A percentile compares a stretch with the other conserved stretches of the same genome.
Evolutionary conservation across 2,329 filamentous ascomycete species (phyloP).

Genomic region (Aspergillus clavatus): DNA sequence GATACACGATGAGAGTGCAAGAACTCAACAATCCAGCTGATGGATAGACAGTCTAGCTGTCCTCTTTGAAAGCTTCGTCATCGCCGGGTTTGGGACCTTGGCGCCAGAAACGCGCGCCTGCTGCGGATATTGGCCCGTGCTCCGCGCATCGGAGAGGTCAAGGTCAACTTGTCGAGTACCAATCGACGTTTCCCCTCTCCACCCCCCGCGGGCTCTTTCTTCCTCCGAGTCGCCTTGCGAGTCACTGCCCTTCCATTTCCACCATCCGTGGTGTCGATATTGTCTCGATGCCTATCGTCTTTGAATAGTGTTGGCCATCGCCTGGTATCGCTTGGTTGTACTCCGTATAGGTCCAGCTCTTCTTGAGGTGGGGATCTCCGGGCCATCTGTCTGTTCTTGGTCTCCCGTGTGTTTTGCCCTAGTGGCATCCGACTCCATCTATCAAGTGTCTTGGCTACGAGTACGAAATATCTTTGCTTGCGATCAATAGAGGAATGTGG

Average conservation of each 20-base stretch:
- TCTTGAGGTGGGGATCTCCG: conserved; percentile 5
- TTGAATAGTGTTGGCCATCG: conserved; percentile 8
- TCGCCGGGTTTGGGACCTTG: conserved; percentile 9
- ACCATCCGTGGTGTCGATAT: conserved; percentile 16
- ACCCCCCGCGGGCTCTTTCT: conserved; percentile 17
- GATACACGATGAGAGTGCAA: background rate
- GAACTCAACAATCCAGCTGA: background rate
- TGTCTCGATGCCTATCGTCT: conserved; percentile 7
- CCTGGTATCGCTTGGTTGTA: conserved; percentile 8
- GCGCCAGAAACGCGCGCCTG: conserved; percentile 20
- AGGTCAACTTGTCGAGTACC: conserved; percentile 2
- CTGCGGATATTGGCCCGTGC: conserved; percentile 11
- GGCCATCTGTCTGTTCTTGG: background rate
- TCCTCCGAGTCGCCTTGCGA: conserved; percentile 12
- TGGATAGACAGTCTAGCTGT: conserved; percentile 9
- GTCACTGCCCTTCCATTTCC: conserved; percentile 8
- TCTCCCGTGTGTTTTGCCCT: conserved; percentile 1
- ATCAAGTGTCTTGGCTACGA: no score
- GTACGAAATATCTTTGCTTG: conserved; percentile 11
- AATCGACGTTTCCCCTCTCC: conserved; percentile 14
- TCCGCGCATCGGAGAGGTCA: conserved; percentile 4
- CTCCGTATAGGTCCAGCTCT: conserved; percentile 6
- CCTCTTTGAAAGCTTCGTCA: conserved; percentile 19
- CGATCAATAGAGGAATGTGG: conserved; percentile 36
- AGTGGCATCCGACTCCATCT: conserved; percentile 2